Evolutionary conservation across 441 rosid species (phyloP).

Genomic region (Adansonia rubrostipa): DNA sequence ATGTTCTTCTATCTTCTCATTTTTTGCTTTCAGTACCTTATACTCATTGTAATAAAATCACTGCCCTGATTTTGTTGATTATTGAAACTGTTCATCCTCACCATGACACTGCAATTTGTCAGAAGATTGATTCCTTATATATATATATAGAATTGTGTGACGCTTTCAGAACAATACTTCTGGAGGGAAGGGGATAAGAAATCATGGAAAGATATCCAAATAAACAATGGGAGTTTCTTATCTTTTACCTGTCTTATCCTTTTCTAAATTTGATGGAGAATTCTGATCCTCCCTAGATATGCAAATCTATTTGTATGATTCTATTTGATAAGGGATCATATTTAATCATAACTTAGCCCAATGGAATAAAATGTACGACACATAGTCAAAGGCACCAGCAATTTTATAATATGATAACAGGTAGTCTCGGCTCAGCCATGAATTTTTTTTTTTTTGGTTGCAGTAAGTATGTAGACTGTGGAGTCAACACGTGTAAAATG

Average conservation of each 20-base stretch:
- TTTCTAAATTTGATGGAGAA: background rate
- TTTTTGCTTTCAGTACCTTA: background rate
- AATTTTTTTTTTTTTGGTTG: background rate
- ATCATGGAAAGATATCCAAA: constrained; percentile 3
- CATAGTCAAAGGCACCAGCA: background rate
- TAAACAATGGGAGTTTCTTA: constrained; percentile 2
- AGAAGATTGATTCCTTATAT: background rate
- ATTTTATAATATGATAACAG: background rate
- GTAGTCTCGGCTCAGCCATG: background rate
- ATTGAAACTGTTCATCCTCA: background rate
- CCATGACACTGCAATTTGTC: background rate
- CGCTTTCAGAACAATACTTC: background rate
- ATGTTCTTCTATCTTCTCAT: constrained; percentile 4
- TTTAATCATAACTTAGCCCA: background rate
- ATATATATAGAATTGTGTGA: background rate
- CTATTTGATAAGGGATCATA: background rate
- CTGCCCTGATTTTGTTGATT: background rate
- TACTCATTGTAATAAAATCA: background rate
- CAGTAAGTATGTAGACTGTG: background rate
- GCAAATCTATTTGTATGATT: background rate
- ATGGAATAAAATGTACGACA: constrained; percentile 1
- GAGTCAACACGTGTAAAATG: background rate
- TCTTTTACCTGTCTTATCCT: background rate
- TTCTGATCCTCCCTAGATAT: constrained; percentile 15
- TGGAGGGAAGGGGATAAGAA: constrained; percentile 20